phyloP scores from a whole-genome alignment of 2,329 filamentous ascomycete species.

The Harringtonia lauricola region DNA sequence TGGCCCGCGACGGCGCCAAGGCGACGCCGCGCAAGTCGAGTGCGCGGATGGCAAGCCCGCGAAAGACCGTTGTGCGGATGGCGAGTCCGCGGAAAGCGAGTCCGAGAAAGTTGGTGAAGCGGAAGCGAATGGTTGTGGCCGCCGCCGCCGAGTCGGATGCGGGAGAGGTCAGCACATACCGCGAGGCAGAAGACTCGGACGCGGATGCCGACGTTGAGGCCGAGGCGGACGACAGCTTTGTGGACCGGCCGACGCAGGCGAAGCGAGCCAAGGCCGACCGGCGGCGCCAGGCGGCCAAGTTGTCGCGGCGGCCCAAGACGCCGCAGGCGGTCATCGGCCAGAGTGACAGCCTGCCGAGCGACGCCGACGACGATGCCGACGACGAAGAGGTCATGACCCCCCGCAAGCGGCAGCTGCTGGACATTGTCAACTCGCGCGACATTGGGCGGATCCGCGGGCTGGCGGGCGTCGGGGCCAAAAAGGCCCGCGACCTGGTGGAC shows the following conservation, averaged over 20 bases:
- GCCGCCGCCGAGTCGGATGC: background rate
- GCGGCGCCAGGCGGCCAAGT: background rate
- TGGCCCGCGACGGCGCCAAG: conserved; percentile 22
- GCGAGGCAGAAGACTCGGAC: conserved; percentile 23
- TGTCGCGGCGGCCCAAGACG: background rate
- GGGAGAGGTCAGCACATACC: conserved; percentile 6
- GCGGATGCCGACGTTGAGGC: conserved; percentile 29
- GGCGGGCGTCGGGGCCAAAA: conserved; percentile 62
- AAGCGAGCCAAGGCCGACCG: background rate
- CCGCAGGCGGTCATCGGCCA: too few species aligned
- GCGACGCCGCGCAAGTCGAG: background rate
- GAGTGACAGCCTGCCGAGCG: too few species aligned
- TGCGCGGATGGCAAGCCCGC: background rate
- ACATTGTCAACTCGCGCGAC: conserved; percentile 65
- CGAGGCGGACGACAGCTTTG: conserved; percentile 25
- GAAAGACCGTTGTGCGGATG: too few species aligned
- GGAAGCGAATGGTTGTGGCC: too few species aligned
- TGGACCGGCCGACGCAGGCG: conserved; percentile 9
- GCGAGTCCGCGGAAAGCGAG: background rate
- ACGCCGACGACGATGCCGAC: conserved; percentile 18
- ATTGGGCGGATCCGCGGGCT: conserved; percentile 52
- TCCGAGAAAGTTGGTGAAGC: too few species aligned
- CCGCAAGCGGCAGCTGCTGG: conserved; percentile 50
- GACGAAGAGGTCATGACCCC: conserved; percentile 34
- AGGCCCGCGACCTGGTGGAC: conserved; percentile 50